phyloP scores from a whole-genome alignment of 1,284 basidiomycete species.

The Pyrrhoderma noxium region DNA sequence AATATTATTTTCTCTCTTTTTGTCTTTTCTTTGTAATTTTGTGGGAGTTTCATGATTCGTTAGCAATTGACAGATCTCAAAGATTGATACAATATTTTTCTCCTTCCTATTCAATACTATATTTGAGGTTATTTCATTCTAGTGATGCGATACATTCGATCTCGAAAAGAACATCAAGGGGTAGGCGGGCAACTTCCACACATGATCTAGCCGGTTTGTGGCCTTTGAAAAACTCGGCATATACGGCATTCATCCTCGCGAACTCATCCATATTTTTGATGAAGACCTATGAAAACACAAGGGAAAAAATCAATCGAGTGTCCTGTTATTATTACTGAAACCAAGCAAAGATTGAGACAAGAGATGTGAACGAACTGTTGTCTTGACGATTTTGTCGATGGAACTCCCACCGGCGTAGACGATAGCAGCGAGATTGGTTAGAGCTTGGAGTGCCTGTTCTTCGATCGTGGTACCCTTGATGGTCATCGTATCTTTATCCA shows the following conservation, averaged over 20 bases:
- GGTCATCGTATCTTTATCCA: constrained; percentile 70
- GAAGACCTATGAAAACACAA: constrained; percentile 58
- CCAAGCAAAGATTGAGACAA: neutral
- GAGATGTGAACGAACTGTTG: constrained; percentile 48
- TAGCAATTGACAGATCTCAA: no score
- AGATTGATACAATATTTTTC: neutral
- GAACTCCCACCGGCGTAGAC: constrained; percentile 82
- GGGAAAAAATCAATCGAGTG: no score
- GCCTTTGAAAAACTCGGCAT: constrained; percentile 73
- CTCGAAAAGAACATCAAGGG: constrained; percentile 81
- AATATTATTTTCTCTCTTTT: constrained; percentile 1
- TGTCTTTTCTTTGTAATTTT: constrained; percentile 1
- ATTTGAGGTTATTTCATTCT: neutral
- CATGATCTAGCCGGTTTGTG: constrained; percentile 92
- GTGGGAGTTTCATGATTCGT: neutral
- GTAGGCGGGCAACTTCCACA: constrained; percentile 78
- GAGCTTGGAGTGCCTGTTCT: constrained; percentile 77
- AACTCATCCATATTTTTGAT: constrained; percentile 93
- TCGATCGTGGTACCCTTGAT: constrained; percentile 77
- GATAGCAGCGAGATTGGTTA: constrained; percentile 82
- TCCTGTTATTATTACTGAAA: no score
- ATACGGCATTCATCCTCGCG: constrained; percentile 72
- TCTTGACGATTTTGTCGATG: constrained; percentile 76
- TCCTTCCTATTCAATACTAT: neutral
- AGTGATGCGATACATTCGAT: constrained; percentile 74